Percentiles rank a stretch among this genome's conserved stretches.
These are phyloP conservation scores for Yamadazyma triangularis DNA, from an alignment of 1,139 yeast species.

Conservation along the genomic window DNA sequence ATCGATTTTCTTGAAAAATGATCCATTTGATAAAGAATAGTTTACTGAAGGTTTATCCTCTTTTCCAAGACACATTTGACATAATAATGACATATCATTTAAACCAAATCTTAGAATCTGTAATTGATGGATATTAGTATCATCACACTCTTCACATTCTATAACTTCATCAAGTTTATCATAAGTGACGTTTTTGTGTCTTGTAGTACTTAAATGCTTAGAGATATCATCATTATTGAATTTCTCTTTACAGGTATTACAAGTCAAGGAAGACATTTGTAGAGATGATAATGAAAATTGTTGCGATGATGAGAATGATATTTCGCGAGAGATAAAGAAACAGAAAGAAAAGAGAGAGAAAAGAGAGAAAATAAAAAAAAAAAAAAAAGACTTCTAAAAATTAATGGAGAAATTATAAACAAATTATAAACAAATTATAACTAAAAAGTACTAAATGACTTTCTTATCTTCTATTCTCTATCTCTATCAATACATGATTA, in stretches of 20 bases:
- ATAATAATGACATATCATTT: slow-evolving; percentile 48
- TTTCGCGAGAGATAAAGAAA: too few species aligned
- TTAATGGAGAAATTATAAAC: too few species aligned
- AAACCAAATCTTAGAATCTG: slow-evolving; percentile 52
- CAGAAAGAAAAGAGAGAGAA: too few species aligned
- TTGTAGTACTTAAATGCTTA: slow-evolving; percentile 47
- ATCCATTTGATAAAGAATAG: slow-evolving; percentile 51
- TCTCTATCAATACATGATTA: too few species aligned
- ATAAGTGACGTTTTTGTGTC: slow-evolving; percentile 48
- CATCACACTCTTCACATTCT: slow-evolving; percentile 55
- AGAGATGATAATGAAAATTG: too few species aligned
- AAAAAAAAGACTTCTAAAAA: too few species aligned
- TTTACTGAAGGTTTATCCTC: slow-evolving; percentile 47
- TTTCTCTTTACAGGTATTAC: slow-evolving; percentile 11
- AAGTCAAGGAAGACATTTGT: slow-evolving; percentile 10
- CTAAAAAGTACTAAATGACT: too few species aligned
- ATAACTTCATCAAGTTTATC: slow-evolving; percentile 34
- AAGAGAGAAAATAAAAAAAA: too few species aligned
- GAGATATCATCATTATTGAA: slow-evolving; percentile 16
- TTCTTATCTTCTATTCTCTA: too few species aligned
- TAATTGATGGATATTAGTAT: slow-evolving; percentile 51
- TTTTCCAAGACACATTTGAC: slow-evolving; percentile 44
- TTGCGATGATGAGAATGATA: too few species aligned
- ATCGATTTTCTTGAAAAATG: slow-evolving; percentile 44
- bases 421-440: too few species aligned